Conservation (phyloP, 2,329 filamentous ascomycete genomes). For the Didymella sp. region DNA sequence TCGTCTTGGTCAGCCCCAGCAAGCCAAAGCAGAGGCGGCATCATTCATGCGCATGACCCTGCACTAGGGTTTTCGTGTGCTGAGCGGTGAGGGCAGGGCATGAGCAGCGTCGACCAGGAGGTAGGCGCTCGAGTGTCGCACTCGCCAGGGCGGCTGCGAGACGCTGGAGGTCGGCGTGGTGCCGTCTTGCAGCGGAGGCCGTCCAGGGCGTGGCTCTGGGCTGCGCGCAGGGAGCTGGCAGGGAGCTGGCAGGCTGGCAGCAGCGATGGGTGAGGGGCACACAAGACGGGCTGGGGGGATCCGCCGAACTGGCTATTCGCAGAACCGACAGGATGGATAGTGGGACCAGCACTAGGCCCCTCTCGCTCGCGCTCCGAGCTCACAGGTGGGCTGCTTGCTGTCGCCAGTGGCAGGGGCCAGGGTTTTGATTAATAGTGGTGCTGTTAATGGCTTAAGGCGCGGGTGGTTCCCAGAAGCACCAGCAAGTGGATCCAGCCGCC, state of each 20-base stretch:
- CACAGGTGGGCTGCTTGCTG: constrained; percentile 12
- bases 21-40: constrained; percentile 10
- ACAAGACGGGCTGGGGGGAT: constrained; percentile 14
- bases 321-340: constrained; percentile 29
- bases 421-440: constrained; percentile 30
- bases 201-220: constrained; percentile 7
- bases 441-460: constrained; percentile 30
- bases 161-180: constrained; percentile 5
- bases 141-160: constrained; percentile 5
- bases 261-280: constrained; percentile 10
- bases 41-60: constrained; percentile 12
- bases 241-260: too few species aligned
- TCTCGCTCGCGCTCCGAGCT: constrained; percentile 27
- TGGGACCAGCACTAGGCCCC: constrained; percentile 25
- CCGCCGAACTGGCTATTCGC: constrained; percentile 28
- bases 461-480: constrained; percentile 31
- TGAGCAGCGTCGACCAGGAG: background rate
- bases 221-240: constrained; percentile 1
- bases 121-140: background rate
- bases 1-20: constrained; percentile 9
- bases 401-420: constrained; percentile 26
- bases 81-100: constrained; percentile 18
- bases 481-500: constrained; percentile 30
- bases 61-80: constrained; percentile 13
- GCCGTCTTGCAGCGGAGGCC: background rate